These are phyloP conservation scores for Calonectria hongkongensis DNA, from an alignment of 2,329 filamentous ascomycete species.

Conservation along the genomic window DNA sequence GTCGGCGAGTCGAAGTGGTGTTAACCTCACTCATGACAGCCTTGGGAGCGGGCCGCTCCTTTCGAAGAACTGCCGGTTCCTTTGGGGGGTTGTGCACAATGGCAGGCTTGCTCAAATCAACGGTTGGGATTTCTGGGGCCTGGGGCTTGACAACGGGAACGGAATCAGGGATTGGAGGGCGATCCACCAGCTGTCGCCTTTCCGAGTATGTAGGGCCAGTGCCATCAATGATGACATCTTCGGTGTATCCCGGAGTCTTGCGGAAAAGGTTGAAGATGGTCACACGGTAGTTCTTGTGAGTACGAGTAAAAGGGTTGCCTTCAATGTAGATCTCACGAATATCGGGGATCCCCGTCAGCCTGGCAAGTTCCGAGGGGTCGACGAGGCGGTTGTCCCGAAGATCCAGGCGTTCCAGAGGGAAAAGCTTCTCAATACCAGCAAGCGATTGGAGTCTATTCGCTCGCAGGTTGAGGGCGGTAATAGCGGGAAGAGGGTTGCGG, in stretches of 20 bases:
- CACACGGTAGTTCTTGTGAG: slow-evolving; percentile 88
- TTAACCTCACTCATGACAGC: slow-evolving; percentile 75
- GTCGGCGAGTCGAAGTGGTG: slow-evolving; percentile 75
- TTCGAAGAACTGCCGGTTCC: slow-evolving; percentile 73
- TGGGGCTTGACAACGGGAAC: slow-evolving; percentile 86
- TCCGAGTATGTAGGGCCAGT: slow-evolving; percentile 89
- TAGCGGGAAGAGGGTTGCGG: slow-evolving; percentile 91
- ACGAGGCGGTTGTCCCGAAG: slow-evolving; percentile 91
- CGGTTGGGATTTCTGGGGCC: slow-evolving; percentile 76
- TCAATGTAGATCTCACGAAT: slow-evolving; percentile 94
- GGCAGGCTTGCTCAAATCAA: slow-evolving; percentile 81
- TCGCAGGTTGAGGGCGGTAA: slow-evolving; percentile 93
- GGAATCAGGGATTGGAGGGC: slow-evolving; percentile 83
- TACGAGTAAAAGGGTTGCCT: slow-evolving; percentile 93
- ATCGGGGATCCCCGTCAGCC: slow-evolving; percentile 92
- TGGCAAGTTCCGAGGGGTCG: slow-evolving; percentile 93
- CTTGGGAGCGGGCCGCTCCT: slow-evolving; percentile 73
- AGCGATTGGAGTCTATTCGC: slow-evolving; percentile 91
- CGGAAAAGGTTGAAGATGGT: slow-evolving; percentile 98
- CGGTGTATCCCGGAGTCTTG: slow-evolving; percentile 89
- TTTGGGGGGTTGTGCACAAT: slow-evolving; percentile 72
- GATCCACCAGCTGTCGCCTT: slow-evolving; percentile 87
- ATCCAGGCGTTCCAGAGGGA: slow-evolving; percentile 92
- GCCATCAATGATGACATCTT: slow-evolving; percentile 93
- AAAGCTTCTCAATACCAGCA: slow-evolving; percentile 91